Evolutionary conservation across 345 rosid genomes (phyloP).

Genomic region (Salix dunnii): DNA sequence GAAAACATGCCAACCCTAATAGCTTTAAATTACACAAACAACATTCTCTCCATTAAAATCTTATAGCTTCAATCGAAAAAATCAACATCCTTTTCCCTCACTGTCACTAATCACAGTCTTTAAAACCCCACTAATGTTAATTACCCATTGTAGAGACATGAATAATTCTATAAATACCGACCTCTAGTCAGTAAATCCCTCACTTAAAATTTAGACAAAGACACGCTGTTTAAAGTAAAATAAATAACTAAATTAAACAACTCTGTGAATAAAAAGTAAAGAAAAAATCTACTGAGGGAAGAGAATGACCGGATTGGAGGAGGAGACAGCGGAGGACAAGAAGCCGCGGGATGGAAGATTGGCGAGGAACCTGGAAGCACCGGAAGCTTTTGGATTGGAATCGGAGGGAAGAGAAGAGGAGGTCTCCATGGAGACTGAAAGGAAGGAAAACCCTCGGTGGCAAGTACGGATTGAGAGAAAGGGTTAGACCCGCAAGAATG

Average conservation of each 20-base stretch:
- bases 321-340: slow-evolving; percentile 64
- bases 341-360: slow-evolving; percentile 84
- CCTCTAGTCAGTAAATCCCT: not conserved
- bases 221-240: too few species aligned
- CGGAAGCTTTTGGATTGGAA: slow-evolving; percentile 26
- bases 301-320: slow-evolving; percentile 60
- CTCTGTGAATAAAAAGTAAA: not conserved
- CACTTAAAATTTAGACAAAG: not conserved
- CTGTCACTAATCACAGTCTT: not conserved
- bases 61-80: not conserved
- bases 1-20: not conserved
- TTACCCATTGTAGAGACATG: not conserved
- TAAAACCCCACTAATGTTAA: not conserved
- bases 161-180: not conserved
- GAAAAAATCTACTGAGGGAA: not conserved
- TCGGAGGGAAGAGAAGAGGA: slow-evolving; percentile 44
- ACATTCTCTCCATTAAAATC: not conserved
- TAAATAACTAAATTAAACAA: not conserved
- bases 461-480: not conserved
- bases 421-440: slow-evolving; percentile 50
- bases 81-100: not conserved
- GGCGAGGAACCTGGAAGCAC: slow-evolving; percentile 55
- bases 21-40: not conserved
- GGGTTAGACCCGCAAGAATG: not conserved
- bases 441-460: slow-evolving; percentile 33